phyloP scores from a whole-genome alignment of 768 basidiomycete species.

The Mycena galericulata region DNA sequence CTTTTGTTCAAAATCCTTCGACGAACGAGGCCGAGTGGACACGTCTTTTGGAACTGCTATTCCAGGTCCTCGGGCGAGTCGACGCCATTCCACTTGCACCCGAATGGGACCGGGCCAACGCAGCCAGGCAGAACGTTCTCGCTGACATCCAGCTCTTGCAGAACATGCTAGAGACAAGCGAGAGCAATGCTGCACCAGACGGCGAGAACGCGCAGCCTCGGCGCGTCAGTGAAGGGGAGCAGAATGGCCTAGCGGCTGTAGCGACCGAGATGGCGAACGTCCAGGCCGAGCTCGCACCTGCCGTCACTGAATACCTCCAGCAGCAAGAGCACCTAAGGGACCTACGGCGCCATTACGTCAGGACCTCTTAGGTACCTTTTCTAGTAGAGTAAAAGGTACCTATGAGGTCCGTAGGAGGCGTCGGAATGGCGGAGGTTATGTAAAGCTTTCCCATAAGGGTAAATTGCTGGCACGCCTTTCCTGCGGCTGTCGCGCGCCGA shows the following conservation, averaged over 20 bases:
- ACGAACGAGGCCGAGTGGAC: slow-evolving; percentile 19
- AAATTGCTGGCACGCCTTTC: no score
- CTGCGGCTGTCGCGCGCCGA: no score
- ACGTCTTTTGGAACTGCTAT: slow-evolving; percentile 20
- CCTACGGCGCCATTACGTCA: no score
- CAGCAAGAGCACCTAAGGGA: no score
- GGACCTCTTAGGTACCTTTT: no score
- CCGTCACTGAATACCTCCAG: slow-evolving; percentile 11
- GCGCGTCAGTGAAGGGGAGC: slow-evolving; percentile 13
- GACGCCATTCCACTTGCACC: slow-evolving; percentile 17
- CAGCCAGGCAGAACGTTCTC: not conserved
- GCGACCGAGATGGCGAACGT: slow-evolving; percentile 18
- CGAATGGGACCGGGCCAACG: slow-evolving; percentile 2
- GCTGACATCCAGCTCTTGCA: slow-evolving; percentile 10
- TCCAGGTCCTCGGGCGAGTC: slow-evolving; percentile 25
- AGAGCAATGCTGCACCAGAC: not conserved
- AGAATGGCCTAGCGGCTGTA: slow-evolving; percentile 1
- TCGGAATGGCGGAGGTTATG: no score
- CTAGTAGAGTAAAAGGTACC: no score
- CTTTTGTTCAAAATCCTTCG: not conserved
- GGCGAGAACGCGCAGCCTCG: not conserved
- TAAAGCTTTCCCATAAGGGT: no score
- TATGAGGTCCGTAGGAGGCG: no score
- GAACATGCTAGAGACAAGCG: slow-evolving; percentile 3
- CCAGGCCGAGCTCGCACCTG: slow-evolving; percentile 15